Base-by-base conservation (phyloP, 345 rosid genomes). In the Lumnitzera racemosa region DNA sequence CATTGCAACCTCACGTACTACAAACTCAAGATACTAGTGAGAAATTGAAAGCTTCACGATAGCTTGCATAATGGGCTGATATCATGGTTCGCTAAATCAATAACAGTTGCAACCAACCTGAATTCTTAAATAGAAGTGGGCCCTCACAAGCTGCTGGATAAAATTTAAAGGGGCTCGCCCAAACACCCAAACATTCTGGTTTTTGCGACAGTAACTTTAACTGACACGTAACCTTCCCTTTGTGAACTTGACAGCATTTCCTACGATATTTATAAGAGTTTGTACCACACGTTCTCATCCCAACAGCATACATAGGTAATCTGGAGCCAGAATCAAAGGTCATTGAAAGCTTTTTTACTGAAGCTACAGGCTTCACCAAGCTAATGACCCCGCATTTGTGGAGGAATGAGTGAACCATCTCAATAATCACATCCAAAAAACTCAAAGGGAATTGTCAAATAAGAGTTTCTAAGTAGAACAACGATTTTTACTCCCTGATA, bases 181-280 rank as follows among this genome's bases (percentile, higher is more conserved):
- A 72, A 61, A 89, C 97, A 65, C 80, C 78, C 59, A 73, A 72
- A 46, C 83, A 79, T 53, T 89, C 98, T 3, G 94, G 84, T 68
- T 84, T n/a, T 87, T 69, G 89, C 88, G 62, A 87, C 81, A 31
- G 97, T 81, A 55, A 77, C 98, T 43, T 76, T 64, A 46, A 87
- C 57, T n/a, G 90, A 85, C 48, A 86, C 80, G 24, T 71, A 71
- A 57, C 97, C 99, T 71, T 87, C 94, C n/a, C 74, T 84, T 87
- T 11, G 99, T 89, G 79, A 87, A 92, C 83, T 92, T 92, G 70
- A 89, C 96, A 25, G 97, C 97, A 64, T 92, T 92, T 7, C 97
- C 97, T 57, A 68, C 81, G 46, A 92, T 72, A 75, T 92, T 89
- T 53, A 92, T 72, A 67, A 92, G 79, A 17, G 70, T 86, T 67